Percentiles rank a stretch among this genome's conserved stretches.
Evolutionary conservation across 257 asterid species (phyloP).

Genomic region (Solanum phureja): DNA sequence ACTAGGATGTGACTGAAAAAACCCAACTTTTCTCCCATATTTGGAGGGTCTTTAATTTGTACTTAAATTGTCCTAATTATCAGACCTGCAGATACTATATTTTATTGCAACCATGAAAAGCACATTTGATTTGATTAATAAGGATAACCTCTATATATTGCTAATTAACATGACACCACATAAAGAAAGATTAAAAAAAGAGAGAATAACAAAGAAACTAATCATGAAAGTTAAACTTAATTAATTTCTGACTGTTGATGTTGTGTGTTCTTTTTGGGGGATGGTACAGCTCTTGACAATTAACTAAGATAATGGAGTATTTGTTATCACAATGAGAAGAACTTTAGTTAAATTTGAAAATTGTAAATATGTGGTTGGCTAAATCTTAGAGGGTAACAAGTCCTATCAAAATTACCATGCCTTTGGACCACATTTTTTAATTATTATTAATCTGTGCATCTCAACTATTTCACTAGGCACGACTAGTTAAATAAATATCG

Average conservation of each 20-base stretch:
- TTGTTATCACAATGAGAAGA: background rate
- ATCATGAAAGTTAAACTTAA: background rate
- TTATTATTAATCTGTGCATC: background rate
- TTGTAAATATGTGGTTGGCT: background rate
- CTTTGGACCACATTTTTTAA: background rate
- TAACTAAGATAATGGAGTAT: background rate
- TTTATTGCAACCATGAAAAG: background rate
- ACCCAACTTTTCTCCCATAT: background rate
- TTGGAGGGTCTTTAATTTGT: background rate
- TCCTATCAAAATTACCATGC: background rate
- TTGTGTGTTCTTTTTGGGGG: background rate
- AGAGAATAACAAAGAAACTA: background rate
- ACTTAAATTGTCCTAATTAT: background rate
- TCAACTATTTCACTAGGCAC: background rate
- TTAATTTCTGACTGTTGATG: background rate
- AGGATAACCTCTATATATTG: background rate
- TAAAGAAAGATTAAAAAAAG: background rate
- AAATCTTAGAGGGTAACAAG: background rate
- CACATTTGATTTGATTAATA: background rate
- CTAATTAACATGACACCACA: background rate
- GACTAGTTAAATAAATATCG: background rate
- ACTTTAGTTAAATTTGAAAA: background rate
- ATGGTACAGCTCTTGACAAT: background rate
- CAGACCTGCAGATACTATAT: background rate
- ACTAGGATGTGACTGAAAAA: background rate